Percentiles rank a stretch among this genome's conserved stretches.
These are phyloP conservation scores for Melampsora americana DNA, from an alignment of 1,284 basidiomycete species.

Conservation along the genomic window DNA sequence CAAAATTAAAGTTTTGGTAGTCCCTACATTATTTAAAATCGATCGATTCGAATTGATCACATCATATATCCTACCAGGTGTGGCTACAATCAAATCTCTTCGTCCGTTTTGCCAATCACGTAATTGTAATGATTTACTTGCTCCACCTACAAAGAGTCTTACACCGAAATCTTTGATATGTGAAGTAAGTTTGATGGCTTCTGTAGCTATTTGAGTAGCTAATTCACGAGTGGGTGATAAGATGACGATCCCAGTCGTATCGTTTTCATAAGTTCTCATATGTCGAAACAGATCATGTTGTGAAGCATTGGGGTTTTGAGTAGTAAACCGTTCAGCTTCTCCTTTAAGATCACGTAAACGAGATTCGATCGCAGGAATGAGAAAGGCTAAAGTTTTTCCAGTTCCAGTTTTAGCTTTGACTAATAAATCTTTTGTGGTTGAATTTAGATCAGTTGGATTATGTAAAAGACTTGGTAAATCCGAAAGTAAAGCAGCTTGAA, in stretches of 20 bases:
- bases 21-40: slow-evolving; percentile 60
- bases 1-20: slow-evolving; percentile 67
- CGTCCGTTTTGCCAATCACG: slow-evolving; percentile 65
- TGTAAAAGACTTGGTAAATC: slow-evolving; percentile 61
- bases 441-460: slow-evolving; percentile 53
- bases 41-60: slow-evolving; percentile 66
- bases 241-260: slow-evolving; percentile 70
- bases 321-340: slow-evolving; percentile 49
- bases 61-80: slow-evolving; percentile 84
- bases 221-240: slow-evolving; percentile 92
- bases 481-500: slow-evolving; percentile 74
- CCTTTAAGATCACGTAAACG: slow-evolving; percentile 49
- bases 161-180: slow-evolving; percentile 70
- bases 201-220: slow-evolving; percentile 86
- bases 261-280: slow-evolving; percentile 49
- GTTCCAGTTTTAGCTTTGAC: slow-evolving; percentile 55
- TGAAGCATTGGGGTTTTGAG: slow-evolving; percentile 51
- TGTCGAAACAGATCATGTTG: slow-evolving; percentile 44
- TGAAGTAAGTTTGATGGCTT: slow-evolving; percentile 68
- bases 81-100: slow-evolving; percentile 85
- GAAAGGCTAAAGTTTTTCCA: slow-evolving; percentile 54
- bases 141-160: slow-evolving; percentile 76
- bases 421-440: slow-evolving; percentile 51
- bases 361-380: slow-evolving; percentile 53
- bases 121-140: slow-evolving; percentile 66